Evolutionary conservation across 306 rosid genomes (phyloP).

Genomic region (Vigna trinervia): DNA sequence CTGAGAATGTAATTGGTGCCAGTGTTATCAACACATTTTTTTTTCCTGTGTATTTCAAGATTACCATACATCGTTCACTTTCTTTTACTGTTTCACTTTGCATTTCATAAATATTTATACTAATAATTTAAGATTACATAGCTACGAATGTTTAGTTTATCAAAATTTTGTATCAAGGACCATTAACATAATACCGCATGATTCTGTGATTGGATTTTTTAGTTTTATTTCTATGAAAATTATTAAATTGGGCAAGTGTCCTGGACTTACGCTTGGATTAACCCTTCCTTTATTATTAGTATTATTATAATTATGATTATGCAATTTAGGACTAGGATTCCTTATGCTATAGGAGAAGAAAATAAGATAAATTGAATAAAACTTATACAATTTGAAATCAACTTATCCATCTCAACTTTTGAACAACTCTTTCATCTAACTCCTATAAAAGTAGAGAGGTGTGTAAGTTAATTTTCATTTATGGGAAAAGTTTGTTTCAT

Average conservation of each 20-base stretch:
- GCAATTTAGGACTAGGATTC: neutral
- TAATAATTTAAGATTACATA: neutral
- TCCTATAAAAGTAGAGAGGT: neutral
- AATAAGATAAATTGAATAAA: neutral
- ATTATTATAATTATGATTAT: neutral
- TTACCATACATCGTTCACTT: neutral
- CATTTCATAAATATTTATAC: slow-evolving; percentile 3
- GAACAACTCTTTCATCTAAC: neutral
- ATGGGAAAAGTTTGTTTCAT: neutral
- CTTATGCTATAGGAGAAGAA: neutral
- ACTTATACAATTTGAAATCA: neutral
- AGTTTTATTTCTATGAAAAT: neutral
- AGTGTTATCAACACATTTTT: no score
- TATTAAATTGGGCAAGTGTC: neutral
- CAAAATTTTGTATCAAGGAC: neutral
- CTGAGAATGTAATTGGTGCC: no score
- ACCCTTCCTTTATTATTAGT: neutral
- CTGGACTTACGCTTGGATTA: neutral
- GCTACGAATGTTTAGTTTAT: neutral
- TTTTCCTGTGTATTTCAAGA: no score
- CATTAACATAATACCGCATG: neutral
- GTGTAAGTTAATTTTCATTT: neutral
- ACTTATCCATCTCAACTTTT: slow-evolving; percentile 1
- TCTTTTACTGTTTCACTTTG: slow-evolving; percentile 12
- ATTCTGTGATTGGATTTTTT: neutral